Evolutionary conservation across 2,329 filamentous ascomycete genomes (phyloP).

Genomic region (Tolypocladium cylindrosporum): DNA sequence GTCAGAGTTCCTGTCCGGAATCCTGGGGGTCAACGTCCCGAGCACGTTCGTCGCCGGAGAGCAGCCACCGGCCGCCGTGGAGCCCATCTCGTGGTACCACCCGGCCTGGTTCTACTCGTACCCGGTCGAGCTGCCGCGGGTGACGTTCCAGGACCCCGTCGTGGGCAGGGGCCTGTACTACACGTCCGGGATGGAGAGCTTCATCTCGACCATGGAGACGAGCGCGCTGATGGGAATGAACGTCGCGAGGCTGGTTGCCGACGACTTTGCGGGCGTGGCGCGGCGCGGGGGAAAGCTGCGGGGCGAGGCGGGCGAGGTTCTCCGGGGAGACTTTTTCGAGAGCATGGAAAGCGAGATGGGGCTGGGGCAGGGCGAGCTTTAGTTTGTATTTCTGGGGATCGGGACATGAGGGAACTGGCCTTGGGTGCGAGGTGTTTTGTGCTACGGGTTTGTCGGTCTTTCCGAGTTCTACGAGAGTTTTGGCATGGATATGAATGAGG

Average conservation of each 20-base stretch:
- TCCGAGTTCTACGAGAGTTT: not conserved
- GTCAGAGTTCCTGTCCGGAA: constrained; percentile 38
- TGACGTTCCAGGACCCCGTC: constrained; percentile 75
- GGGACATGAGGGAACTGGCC: not conserved
- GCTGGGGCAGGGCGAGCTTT: constrained; percentile 7
- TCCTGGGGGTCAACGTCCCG: constrained; percentile 40
- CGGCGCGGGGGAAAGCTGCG: not conserved
- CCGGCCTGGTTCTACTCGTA: constrained; percentile 76
- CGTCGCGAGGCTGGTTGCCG: constrained; percentile 60
- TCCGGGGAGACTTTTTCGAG: constrained; percentile 7
- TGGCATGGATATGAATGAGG: not conserved
- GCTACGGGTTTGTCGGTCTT: not conserved
- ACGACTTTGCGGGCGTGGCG: constrained; percentile 35
- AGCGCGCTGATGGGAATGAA: constrained; percentile 86
- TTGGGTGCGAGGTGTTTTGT: not conserved
- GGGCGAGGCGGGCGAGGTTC: not conserved
- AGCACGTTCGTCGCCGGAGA: constrained; percentile 22
- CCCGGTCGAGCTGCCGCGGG: constrained; percentile 71
- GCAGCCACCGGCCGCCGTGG: constrained; percentile 8
- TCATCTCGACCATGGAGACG: constrained; percentile 97
- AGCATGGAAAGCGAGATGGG: constrained; percentile 10
- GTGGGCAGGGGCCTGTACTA: constrained; percentile 60
- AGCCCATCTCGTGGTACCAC: constrained; percentile 63
- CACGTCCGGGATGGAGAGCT: constrained; percentile 73
- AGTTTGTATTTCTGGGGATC: not conserved